Evolutionary conservation across 768 basidiomycete genomes (phyloP).

Genomic region (Tricholoma terreum): DNA sequence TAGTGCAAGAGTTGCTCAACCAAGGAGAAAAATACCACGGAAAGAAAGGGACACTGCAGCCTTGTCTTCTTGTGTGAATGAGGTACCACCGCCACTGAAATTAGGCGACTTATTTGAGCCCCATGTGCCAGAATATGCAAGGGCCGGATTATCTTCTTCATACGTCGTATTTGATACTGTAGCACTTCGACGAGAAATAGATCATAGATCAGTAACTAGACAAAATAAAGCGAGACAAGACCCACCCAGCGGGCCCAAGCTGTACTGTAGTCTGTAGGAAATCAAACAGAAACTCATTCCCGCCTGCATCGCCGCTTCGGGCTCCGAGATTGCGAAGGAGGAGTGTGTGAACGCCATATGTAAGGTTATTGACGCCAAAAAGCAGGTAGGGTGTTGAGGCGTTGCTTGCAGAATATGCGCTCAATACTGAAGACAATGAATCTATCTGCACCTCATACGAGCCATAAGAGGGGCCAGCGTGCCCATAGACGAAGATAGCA

Average conservation of each 20-base stretch:
- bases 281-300: constrained; percentile 39
- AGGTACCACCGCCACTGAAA: constrained; percentile 44
- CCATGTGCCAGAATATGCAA: constrained; percentile 42
- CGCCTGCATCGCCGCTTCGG: constrained; percentile 32
- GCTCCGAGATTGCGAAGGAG: constrained; percentile 41
- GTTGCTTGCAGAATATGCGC: constrained; percentile 32
- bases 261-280: constrained; percentile 41
- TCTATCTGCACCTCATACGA: constrained; percentile 42
- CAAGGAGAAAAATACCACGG: constrained; percentile 26
- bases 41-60: constrained; percentile 40
- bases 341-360: constrained; percentile 37
- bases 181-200: constrained; percentile 26
- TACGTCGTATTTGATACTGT: constrained; percentile 38
- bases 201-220: not conserved
- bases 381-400: constrained; percentile 31
- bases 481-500: constrained; percentile 42
- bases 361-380: constrained; percentile 31
- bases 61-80: constrained; percentile 39
- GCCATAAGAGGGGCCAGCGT: constrained; percentile 39
- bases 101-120: constrained; percentile 38
- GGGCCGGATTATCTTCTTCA: constrained; percentile 36
- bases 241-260: constrained; percentile 42
- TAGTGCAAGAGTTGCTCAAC: too few species aligned
- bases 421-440: constrained; percentile 20
- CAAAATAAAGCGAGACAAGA: not conserved